A percentile compares a stretch with the other conserved stretches of the same genome.
phyloP scores from a whole-genome alignment of 805 yeast species.

The Barnettozyma sucrosica region DNA sequence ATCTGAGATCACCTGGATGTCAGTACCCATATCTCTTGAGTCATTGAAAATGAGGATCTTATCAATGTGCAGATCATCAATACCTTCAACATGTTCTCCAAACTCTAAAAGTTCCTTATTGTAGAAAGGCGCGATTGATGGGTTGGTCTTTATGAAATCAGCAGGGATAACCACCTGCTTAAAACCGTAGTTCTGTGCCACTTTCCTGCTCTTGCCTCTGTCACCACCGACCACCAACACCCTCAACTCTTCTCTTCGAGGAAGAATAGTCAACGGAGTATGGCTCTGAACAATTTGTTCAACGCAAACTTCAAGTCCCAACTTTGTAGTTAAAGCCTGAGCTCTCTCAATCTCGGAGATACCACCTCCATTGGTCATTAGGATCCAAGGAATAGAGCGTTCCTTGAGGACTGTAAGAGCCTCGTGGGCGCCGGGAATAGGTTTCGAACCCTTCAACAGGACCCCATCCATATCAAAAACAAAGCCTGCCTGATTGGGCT shows the following conservation, averaged over 20 bases:
- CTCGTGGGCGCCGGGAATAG: constrained; percentile 58
- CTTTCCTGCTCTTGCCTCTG: constrained; percentile 59
- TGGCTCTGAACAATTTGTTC: constrained; percentile 78
- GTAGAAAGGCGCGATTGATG: constrained; percentile 79
- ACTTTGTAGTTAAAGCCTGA: constrained; percentile 39
- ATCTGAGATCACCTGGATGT: constrained; percentile 72
- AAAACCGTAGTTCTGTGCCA: constrained; percentile 76
- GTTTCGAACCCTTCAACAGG: constrained; percentile 61
- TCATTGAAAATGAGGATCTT: constrained; percentile 82
- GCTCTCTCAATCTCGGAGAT: constrained; percentile 58
- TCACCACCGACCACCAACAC: constrained; percentile 86
- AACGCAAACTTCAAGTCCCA: constrained; percentile 29
- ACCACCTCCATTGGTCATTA: constrained; percentile 92
- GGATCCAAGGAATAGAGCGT: constrained; percentile 64
- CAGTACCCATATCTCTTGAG: constrained; percentile 84
- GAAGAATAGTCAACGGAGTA: constrained; percentile 71
- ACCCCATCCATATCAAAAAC: constrained; percentile 72
- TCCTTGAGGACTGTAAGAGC: constrained; percentile 52
- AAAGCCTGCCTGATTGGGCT: constrained; percentile 16
- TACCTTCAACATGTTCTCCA: constrained; percentile 24
- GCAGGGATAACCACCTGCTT: constrained; percentile 64
- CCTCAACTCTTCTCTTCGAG: constrained; percentile 42
- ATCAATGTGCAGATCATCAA: constrained; percentile 35
- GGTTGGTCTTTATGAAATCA: constrained; percentile 58
- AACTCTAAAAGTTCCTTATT: constrained; percentile 38